Evolutionary conservation across 345 rosid genomes (phyloP), one percentile per base, ranked within the genome.

Genomic region (Eutrema heterophyllum): DNA sequence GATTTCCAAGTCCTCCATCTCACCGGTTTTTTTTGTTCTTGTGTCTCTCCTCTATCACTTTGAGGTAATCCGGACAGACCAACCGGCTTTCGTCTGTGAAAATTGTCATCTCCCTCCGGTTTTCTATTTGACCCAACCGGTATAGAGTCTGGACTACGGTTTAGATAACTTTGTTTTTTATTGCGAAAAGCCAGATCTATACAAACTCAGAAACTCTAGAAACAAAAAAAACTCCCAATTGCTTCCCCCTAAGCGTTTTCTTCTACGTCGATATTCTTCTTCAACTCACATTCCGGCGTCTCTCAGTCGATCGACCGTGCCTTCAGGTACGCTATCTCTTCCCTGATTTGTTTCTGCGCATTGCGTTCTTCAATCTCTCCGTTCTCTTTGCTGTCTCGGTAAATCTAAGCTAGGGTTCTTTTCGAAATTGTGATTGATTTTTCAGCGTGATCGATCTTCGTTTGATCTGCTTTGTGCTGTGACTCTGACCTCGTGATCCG

Each of bases 401-500:
- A 33, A 68, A 43, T 51, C 41, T 68, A 50, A 29, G 69, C 53
- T 75, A 75, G 69, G 79, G 41, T 35, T 68, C 29, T 15, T 5
- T 56, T 39, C 16, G 55, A 61, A 12, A 24, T 2, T 61, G 61
- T 63, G 60, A 8, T 60, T 60, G 10, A 8, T 24, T 7, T 3
- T 2, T 2, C 11, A 16, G 32, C 14, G 57, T 73, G 21, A 59
- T 59, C 15, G 33, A 67, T 75, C 54, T 55, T 30, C 40, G 60
- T 68, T 43, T 43, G 79, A 60, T 67, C 46, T 67, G 39, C 36
- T 52, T 9, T 29, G 43, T 57, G 13, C 26, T 11, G 24, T 29
- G 1, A 15, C 6, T 30, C 6, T 7, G 4, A 14, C 21, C 18
- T 74, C 67, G 1, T 64, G 66, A 44, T 55, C 27, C 57, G 39